Base-by-base conservation (phyloP, 2,329 filamentous ascomycete species). In the Penicillium polonicum region DNA sequence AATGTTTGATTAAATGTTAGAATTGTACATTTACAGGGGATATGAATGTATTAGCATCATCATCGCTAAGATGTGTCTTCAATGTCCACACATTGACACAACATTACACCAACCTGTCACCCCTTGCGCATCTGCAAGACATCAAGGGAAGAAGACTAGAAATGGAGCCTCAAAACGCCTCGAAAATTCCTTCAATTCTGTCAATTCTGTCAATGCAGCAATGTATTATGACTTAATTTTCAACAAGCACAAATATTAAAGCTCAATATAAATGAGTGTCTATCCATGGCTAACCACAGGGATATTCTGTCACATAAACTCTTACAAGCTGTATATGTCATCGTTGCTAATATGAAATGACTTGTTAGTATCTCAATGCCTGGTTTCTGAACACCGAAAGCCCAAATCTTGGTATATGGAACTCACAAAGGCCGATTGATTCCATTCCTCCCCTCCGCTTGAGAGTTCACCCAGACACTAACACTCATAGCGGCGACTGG, bases 401-500 rank as follows among this genome's bases (percentile, higher is more conserved):
- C 5, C 2, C n/a, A 13, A 6, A 2, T 33, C n/a, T 33, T 17
- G 12, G 13, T 17, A 1, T 4, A n/a, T 39, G 8, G 49, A 57
- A 72, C 75, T 76, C 64, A 81, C 76, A 81, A 80, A 35, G 52
- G 42, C 23, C 73, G 59, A 13, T 64, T 59, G 54, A 85, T 80
- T 55, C 62, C 66, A 6, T 79, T 76, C 63, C 81, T 78, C 0
- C 82, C 83, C 42, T 81, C 74, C 1, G 83, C 84, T 58, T 78
- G 76, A 44, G 77, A 77, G 59, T 83, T 81, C 0, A 87, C 85
- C 82, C 84, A 90, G 3, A 89, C 81, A 48, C 82, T 80, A 2
- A 88, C 80, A 65, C 83, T 85, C 38, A 79, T 76, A 6, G 77
- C 78, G 12, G 74, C 73, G 39, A 83, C 84, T 0, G 77, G 77